Evolutionary conservation across 108 stramenopile species (phyloP).

Genomic region (Skeletonema potamos): DNA sequence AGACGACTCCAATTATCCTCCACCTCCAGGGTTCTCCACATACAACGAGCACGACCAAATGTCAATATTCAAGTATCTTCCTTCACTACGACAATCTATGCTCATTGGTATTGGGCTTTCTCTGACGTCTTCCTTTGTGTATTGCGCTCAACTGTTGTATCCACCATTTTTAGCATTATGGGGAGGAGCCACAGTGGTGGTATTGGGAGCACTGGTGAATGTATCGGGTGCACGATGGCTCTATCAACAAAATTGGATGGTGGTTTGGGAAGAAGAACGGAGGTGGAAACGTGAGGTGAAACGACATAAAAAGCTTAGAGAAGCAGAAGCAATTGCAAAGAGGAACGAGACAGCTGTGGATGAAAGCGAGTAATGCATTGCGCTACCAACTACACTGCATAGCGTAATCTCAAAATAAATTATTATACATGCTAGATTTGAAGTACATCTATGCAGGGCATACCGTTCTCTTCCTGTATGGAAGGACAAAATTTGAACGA

Average conservation of each 20-base stretch:
- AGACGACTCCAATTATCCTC: slow-evolving; percentile 14
- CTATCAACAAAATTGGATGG: slow-evolving; percentile 29
- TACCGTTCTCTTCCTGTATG: neutral
- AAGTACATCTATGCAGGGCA: slow-evolving; percentile 12
- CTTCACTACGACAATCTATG: slow-evolving; percentile 38
- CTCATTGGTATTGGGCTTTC: slow-evolving; percentile 41
- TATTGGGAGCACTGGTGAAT: slow-evolving; percentile 27
- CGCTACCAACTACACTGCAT: neutral
- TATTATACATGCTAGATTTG: neutral
- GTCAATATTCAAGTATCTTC: slow-evolving; percentile 23
- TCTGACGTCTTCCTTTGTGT: slow-evolving; percentile 37
- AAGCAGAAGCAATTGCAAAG: neutral
- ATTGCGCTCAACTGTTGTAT: slow-evolving; percentile 44
- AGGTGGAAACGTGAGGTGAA: slow-evolving; percentile 37
- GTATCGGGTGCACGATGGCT: slow-evolving; percentile 16
- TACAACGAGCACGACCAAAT: slow-evolving; percentile 7
- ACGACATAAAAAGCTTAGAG: slow-evolving; percentile 16
- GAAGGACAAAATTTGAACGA: slow-evolving; percentile 38
- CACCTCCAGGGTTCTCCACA: slow-evolving; percentile 23
- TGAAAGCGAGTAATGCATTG: too few species aligned
- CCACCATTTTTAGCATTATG: slow-evolving; percentile 40
- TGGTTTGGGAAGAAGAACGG: slow-evolving; percentile 44
- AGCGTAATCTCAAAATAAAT: too few species aligned
- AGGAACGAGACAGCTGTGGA: neutral
- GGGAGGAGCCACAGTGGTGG: slow-evolving; percentile 39